A percentile compares a stretch with the other conserved stretches of the same genome.
phyloP scores from a whole-genome alignment of 73 alveolate genomes.

The Symbiodinium pilosum region DNA sequence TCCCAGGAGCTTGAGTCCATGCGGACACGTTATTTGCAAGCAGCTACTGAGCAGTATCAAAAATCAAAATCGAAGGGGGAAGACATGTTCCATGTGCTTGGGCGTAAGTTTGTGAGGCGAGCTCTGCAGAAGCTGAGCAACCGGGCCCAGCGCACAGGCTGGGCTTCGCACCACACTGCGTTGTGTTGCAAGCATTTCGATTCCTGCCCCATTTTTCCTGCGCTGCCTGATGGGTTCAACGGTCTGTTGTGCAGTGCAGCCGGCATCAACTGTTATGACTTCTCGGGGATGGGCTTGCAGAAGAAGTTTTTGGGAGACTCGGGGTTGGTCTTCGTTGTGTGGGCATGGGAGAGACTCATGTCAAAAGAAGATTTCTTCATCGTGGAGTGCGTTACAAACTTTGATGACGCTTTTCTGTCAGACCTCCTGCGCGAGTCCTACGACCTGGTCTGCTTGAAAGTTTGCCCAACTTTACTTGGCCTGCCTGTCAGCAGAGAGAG shows the following conservation, averaged over 20 bases:
- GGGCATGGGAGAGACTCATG: neutral
- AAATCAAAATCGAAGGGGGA: no score
- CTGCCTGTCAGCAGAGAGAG: neutral
- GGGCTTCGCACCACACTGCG: neutral
- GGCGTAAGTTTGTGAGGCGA: neutral
- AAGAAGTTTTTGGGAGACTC: neutral
- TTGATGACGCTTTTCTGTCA: neutral
- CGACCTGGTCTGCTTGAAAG: neutral
- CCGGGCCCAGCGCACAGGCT: neutral
- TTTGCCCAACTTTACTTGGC: neutral
- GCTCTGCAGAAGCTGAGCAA: neutral
- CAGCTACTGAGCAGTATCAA: no score
- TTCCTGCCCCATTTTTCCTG: neutral
- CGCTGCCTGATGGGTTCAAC: neutral
- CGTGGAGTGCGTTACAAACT: neutral
- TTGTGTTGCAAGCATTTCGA: neutral
- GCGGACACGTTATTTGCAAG: neutral
- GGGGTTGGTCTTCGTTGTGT: neutral
- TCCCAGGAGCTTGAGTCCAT: neutral
- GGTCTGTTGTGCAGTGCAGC: neutral
- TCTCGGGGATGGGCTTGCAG: neutral
- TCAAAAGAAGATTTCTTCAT: neutral
- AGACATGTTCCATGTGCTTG: neutral
- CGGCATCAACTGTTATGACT: neutral
- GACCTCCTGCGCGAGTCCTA: neutral